Percentiles rank a stretch among this genome's conserved stretches.
Evolutionary conservation across 306 rosid species (phyloP).

Genomic region (Cucumis sativus): DNA sequence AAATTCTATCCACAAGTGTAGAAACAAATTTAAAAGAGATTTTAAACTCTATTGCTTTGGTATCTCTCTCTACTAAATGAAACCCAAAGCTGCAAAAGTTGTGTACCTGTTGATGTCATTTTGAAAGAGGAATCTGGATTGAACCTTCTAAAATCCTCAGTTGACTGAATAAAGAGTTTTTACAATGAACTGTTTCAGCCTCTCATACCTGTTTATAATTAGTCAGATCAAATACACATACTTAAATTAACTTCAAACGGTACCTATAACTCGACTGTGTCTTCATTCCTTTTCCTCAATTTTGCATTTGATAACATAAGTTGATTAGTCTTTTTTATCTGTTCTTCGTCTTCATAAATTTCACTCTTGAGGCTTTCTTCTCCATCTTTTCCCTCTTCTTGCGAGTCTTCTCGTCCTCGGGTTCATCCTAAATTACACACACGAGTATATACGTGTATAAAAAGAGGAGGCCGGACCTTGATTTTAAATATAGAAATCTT

Average conservation of each 20-base stretch:
- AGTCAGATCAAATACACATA: slow-evolving; percentile 3
- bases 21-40: neutral
- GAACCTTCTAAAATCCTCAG: neutral
- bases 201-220: neutral
- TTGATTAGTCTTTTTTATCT: slow-evolving; percentile 22
- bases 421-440: slow-evolving; percentile 35
- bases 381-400: slow-evolving; percentile 96
- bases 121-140: neutral
- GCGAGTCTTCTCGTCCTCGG: slow-evolving; percentile 83
- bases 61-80: neutral
- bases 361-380: slow-evolving; percentile 72
- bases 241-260: neutral
- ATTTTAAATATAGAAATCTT: neutral
- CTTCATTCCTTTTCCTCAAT: neutral
- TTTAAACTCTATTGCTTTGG: neutral
- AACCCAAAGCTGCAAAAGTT: neutral
- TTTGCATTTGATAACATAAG: neutral
- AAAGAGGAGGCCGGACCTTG: neutral
- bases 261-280: neutral
- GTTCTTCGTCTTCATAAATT: slow-evolving; percentile 60
- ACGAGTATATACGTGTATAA: slow-evolving; percentile 1
- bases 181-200: neutral
- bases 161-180: neutral
- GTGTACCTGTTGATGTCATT: neutral
- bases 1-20: neutral